Evolutionary conservation across 208 protist genomes (phyloP).

Genomic region (Trypanosoma brucei): DNA sequence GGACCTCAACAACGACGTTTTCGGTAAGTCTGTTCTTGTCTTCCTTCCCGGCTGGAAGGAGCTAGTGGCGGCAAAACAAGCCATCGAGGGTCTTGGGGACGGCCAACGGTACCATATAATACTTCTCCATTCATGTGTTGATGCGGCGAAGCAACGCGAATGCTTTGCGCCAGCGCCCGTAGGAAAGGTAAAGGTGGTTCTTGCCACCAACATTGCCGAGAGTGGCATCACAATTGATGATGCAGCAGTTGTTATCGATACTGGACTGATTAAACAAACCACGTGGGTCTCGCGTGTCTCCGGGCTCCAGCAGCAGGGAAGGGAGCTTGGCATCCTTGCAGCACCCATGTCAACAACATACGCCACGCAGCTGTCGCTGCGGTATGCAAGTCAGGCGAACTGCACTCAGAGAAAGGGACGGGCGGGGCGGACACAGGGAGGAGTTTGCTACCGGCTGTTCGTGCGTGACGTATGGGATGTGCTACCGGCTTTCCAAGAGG

Average conservation of each 20-base stretch:
- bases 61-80: constrained; percentile 70
- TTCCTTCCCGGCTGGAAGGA: constrained; percentile 99
- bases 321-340: constrained; percentile 30
- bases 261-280: constrained; percentile 91
- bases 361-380: constrained; percentile 66
- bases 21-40: constrained; percentile 95
- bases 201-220: constrained; percentile 97
- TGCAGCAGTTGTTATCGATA: constrained; percentile 94
- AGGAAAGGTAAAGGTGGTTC: constrained; percentile 90
- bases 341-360: constrained; percentile 21
- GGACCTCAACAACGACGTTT: constrained; percentile 36
- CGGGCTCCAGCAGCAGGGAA: constrained; percentile 24
- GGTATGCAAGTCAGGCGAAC: constrained; percentile 91
- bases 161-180: constrained; percentile 87
- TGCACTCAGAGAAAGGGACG: constrained; percentile 98
- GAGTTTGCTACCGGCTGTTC: constrained; percentile 98
- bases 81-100: constrained; percentile 54
- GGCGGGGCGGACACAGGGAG: constrained; percentile 96
- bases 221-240: constrained; percentile 96
- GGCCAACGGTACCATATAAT: constrained; percentile 54
- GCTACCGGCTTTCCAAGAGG: constrained; percentile 66
- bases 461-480: constrained; percentile 60
- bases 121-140: constrained; percentile 85
- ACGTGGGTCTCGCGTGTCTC: constrained; percentile 33
- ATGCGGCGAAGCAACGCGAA: constrained; percentile 73